A percentile compares a stretch with the other conserved stretches of the same genome.
Conservation (phyloP, 2,329 filamentous ascomycete genomes). For the Chlorencoelia australis region DNA sequence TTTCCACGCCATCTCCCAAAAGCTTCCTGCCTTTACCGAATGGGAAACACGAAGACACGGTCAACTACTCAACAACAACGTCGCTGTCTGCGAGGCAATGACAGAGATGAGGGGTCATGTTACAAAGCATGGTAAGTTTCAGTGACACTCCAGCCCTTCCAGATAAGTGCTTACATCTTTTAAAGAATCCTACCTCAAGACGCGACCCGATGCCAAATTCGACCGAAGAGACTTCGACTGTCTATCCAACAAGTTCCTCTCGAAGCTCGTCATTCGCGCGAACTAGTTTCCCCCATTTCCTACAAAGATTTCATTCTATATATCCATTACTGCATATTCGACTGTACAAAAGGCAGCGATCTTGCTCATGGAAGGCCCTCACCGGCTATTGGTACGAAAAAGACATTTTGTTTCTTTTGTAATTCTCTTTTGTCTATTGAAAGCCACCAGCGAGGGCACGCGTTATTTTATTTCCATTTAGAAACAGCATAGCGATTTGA, state of each 20-base stretch:
- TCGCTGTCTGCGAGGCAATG: constrained; percentile 88
- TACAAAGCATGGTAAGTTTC: constrained; percentile 74
- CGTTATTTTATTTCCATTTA: constrained; percentile 10
- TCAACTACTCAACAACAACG: constrained; percentile 81
- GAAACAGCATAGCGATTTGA: constrained; percentile 21
- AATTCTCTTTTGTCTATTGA: constrained; percentile 15
- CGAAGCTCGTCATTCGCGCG: constrained; percentile 89
- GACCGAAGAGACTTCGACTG: constrained; percentile 90
- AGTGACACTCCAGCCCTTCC: constrained; percentile 3
- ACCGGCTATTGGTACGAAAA: constrained; percentile 5
- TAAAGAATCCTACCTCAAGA: constrained; percentile 76
- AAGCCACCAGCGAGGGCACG: constrained; percentile 14
- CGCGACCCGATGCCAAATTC: constrained; percentile 67
- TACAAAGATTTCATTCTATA: constrained; percentile 21
- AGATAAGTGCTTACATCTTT: constrained; percentile 32
- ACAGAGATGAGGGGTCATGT: constrained; percentile 91
- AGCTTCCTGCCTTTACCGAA: constrained; percentile 82
- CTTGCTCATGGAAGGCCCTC: constrained; percentile 15
- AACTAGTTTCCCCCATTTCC: constrained; percentile 46
- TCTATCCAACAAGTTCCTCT: constrained; percentile 93
- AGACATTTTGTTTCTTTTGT: constrained; percentile 19
- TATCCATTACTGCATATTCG: constrained; percentile 24
- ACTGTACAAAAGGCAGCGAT: constrained; percentile 23
- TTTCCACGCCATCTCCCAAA: constrained; percentile 96
- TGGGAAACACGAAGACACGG: constrained; percentile 92